Evolutionary conservation across 192 early-diverging fungal species (phyloP).

Genomic region (Coemansia sp.): DNA sequence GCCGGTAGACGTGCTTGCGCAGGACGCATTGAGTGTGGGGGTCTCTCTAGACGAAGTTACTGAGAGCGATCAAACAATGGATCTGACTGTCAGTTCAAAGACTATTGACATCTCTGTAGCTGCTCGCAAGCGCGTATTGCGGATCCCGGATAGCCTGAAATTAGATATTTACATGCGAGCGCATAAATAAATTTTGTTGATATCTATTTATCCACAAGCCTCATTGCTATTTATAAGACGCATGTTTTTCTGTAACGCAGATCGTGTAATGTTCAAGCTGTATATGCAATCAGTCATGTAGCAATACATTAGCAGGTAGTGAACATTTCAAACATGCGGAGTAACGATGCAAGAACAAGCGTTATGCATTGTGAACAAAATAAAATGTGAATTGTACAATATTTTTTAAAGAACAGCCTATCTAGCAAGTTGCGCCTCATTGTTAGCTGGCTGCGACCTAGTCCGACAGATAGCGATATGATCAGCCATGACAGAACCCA

Average conservation of each 20-base stretch:
- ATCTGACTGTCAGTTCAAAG: not conserved
- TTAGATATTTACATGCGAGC: slow-evolving; percentile 38
- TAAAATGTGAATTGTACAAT: no score
- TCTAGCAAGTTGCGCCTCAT: not conserved
- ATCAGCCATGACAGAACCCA: slow-evolving; percentile 49
- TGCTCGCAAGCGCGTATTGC: slow-evolving; percentile 10
- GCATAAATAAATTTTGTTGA: slow-evolving; percentile 7
- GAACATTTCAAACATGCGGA: no score
- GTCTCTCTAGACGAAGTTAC: slow-evolving; percentile 3
- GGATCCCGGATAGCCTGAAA: slow-evolving; percentile 25
- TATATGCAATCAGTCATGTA: no score
- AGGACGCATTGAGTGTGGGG: slow-evolving; percentile 28
- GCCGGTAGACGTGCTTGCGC: slow-evolving; percentile 18
- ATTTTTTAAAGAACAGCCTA: no score
- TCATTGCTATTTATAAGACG: slow-evolving; percentile 1
- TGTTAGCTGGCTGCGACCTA: not conserved
- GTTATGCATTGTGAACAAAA: no score
- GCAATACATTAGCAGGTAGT: no score
- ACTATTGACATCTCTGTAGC: slow-evolving; percentile 19
- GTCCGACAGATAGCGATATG: slow-evolving; percentile 40
- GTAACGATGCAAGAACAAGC: no score
- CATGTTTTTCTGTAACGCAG: not conserved
- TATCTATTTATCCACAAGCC: not conserved
- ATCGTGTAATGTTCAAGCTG: not conserved
- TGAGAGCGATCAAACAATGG: not conserved